Conservation (phyloP, 2,329 filamentous ascomycete genomes). For the Xylariaceae sp. region DNA sequence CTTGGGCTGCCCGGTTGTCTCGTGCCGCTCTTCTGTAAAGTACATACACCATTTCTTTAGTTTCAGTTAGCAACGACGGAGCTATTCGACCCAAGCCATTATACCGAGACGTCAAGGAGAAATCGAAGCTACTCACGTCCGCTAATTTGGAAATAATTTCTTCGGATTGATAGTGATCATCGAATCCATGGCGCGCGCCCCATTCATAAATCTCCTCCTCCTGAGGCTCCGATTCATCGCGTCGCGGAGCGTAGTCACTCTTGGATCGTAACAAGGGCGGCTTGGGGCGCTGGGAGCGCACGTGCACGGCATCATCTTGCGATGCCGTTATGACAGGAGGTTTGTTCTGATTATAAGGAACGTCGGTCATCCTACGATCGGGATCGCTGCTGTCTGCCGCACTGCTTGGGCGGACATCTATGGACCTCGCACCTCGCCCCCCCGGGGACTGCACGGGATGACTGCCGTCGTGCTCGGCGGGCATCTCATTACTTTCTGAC, state of each 20-base stretch:
- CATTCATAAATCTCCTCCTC: conserved; percentile 49
- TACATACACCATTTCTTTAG: conserved; percentile 97
- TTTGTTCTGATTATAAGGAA: conserved; percentile 41
- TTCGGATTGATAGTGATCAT: conserved; percentile 85
- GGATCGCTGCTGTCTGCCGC: conserved; percentile 26
- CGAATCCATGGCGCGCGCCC: conserved; percentile 78
- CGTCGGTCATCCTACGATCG: conserved; percentile 44
- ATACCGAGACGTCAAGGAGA: background rate
- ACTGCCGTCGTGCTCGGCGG: conserved; percentile 9
- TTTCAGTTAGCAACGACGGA: conserved; percentile 17
- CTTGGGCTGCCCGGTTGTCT: conserved; percentile 85
- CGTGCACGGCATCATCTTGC: conserved; percentile 34
- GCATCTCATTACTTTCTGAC: conserved; percentile 15
- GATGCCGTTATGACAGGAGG: conserved; percentile 26
- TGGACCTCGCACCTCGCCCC: conserved; percentile 14
- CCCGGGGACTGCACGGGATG: conserved; percentile 6
- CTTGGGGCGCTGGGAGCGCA: conserved; percentile 42
- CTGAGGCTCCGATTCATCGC: conserved; percentile 38
- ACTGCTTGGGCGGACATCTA: conserved; percentile 22
- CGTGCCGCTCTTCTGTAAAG: conserved; percentile 95
- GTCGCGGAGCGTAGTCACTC: conserved; percentile 50
- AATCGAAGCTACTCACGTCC: conserved; percentile 55
- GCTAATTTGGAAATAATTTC: conserved; percentile 83
- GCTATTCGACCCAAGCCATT: background rate
- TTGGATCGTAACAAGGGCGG: conserved; percentile 53